Percentiles rank a stretch among this genome's conserved stretches.
Evolutionary conservation across 441 rosid genomes (phyloP).

Genomic region (Adansonia grandidieri): DNA sequence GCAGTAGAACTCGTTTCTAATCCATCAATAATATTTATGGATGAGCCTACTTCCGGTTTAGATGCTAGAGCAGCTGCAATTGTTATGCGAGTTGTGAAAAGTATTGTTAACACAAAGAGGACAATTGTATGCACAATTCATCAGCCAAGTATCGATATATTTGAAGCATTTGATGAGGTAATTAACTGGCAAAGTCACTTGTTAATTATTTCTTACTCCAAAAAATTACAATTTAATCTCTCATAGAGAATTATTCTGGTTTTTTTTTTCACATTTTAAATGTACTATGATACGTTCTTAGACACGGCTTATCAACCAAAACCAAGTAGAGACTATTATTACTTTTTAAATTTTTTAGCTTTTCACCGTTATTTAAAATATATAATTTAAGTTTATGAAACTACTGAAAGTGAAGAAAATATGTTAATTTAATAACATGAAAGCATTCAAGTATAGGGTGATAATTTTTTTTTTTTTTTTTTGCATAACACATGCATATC

Average conservation of each 20-base stretch:
- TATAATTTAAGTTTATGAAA: too few relatives aligned
- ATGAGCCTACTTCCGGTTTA: slow-evolving; percentile 43
- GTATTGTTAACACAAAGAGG: slow-evolving; percentile 34
- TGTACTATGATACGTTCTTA: neutral
- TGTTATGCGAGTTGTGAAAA: slow-evolving; percentile 42
- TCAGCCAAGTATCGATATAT: slow-evolving; percentile 43
- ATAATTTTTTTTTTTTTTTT: neutral
- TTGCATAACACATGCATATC: neutral
- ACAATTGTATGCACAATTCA: slow-evolving; percentile 47
- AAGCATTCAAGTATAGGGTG: neutral
- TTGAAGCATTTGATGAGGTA: slow-evolving; percentile 44
- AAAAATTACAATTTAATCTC: neutral
- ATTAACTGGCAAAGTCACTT: neutral
- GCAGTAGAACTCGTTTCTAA: slow-evolving; percentile 48
- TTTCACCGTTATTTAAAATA: neutral
- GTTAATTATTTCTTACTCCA: neutral
- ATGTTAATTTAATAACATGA: neutral
- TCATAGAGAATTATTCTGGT: neutral
- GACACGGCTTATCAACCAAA: neutral
- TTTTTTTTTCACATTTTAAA: neutral
- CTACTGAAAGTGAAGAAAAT: too few relatives aligned
- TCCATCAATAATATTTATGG: slow-evolving; percentile 47
- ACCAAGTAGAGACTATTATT: neutral
- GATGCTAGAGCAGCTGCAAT: slow-evolving; percentile 49
- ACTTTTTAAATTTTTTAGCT: neutral